Percentiles rank a stretch among this genome's conserved stretches.
phyloP scores from a whole-genome alignment of 306 rosid genomes.

The Vicia faba region DNA sequence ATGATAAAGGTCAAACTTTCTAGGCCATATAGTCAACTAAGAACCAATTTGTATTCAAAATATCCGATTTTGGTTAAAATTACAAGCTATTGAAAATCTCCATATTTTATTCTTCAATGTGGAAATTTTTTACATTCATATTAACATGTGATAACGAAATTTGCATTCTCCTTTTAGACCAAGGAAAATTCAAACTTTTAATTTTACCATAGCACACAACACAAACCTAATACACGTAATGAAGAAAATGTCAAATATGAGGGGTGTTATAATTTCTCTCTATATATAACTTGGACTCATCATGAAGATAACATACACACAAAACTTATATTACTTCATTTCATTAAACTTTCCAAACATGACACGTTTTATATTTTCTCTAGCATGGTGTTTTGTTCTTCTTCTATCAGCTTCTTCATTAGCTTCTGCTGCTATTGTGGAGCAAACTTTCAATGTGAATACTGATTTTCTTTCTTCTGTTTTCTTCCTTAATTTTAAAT shows the following conservation, averaged over 20 bases:
- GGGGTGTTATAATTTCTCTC: not conserved
- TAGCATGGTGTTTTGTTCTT: constrained; percentile 42
- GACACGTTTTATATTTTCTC: constrained; percentile 32
- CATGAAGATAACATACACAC: not conserved
- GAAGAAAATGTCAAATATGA: constrained; percentile 31
- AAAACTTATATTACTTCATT: not conserved
- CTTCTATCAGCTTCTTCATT: constrained; percentile 32
- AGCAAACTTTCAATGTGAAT: constrained; percentile 46
- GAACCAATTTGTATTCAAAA: not conserved
- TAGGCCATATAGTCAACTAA: not conserved
- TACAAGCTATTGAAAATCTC: constrained; percentile 14
- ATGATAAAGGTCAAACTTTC: not conserved
- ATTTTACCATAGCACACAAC: not conserved
- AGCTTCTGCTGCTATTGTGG: constrained; percentile 38
- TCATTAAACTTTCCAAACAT: constrained; percentile 25
- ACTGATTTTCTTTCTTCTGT: not conserved
- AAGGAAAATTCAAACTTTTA: constrained; percentile 39
- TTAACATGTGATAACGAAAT: constrained; percentile 1
- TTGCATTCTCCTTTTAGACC: not conserved
- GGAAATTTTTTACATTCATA: constrained; percentile 8
- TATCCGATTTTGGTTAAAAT: constrained; percentile 8
- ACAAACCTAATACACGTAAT: constrained; percentile 32
- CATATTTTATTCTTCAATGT: not conserved
- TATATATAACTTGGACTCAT: constrained; percentile 4
- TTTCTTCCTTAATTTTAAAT: not conserved